Conservation (phyloP, 2,329 filamentous ascomycete genomes). For the Penicillium brevicompactum region DNA sequence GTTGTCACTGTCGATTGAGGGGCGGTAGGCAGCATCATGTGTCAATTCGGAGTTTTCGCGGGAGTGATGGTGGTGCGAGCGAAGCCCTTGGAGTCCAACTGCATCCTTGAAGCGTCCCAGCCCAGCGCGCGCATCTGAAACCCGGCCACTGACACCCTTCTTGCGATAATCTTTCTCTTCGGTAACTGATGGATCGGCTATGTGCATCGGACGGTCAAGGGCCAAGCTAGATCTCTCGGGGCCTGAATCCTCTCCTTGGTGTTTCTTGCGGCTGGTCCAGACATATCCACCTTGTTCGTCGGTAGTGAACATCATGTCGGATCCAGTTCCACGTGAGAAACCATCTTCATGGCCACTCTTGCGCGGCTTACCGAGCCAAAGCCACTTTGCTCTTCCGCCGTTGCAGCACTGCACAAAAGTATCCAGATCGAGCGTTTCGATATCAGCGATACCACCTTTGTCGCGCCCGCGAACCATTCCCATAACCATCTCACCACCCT, state of each 20-base stretch:
- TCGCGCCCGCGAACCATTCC: conserved; percentile 88
- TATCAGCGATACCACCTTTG: conserved; percentile 85
- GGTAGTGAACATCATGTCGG: conserved; percentile 47
- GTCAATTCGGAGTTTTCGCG: conserved; percentile 38
- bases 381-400: conserved; percentile 85
- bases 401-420: conserved; percentile 75
- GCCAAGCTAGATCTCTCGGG: conserved; percentile 32
- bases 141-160: conserved; percentile 76
- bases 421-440: conserved; percentile 89
- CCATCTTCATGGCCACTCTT: conserved; percentile 53
- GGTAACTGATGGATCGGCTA: conserved; percentile 27
- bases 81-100: conserved; percentile 58
- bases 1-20: conserved; percentile 32
- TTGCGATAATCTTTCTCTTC: conserved; percentile 53
- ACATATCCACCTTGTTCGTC: conserved; percentile 50
- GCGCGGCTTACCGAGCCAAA: conserved; percentile 88
- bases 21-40: conserved; percentile 30
- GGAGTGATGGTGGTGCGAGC: conserved; percentile 44
- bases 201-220: conserved; percentile 34
- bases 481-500: conserved; percentile 91
- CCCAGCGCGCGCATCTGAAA: conserved; percentile 78
- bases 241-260: conserved; percentile 42
- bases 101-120: conserved; percentile 84
- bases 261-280: conserved; percentile 46
- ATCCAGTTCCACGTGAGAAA: conserved; percentile 34